Conservation (phyloP, 2,329 filamentous ascomycete species). For the Colletotrichum eleusines region DNA sequence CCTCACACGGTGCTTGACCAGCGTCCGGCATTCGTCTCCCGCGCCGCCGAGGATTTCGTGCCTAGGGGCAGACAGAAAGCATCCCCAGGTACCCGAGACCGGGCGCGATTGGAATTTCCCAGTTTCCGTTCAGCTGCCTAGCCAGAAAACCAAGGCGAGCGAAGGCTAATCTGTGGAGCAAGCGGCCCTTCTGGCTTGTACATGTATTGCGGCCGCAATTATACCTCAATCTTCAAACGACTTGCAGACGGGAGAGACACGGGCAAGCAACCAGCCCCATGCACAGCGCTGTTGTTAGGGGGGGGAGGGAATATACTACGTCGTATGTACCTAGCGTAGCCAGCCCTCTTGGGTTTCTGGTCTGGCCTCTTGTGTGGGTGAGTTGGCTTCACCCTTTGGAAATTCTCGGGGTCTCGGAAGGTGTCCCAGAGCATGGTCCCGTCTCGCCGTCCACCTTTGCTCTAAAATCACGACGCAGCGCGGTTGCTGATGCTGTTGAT, state of each 20-base stretch:
- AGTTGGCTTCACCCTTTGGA: background rate
- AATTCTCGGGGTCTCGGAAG: no score
- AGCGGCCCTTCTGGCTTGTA: no score
- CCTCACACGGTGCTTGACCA: background rate
- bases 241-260: background rate
- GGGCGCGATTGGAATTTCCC: background rate
- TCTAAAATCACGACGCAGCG: background rate
- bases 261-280: background rate
- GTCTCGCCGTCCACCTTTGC: background rate
- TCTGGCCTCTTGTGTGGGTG: background rate
- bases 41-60: background rate
- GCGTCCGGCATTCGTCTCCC: background rate
- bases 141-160: no score
- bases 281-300: background rate
- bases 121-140: no score
- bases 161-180: conserved; percentile 2
- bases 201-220: background rate
- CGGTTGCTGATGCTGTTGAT: no score
- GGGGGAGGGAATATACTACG: background rate
- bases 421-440: background rate
- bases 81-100: background rate
- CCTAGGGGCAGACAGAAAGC: background rate
- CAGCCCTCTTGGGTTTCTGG: background rate
- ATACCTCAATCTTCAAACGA: background rate
- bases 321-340: no score